A percentile compares a stretch with the other conserved stretches of the same genome.
Evolutionary conservation across 2,329 filamentous ascomycete species (phyloP).

Genomic region (Stagonosporopsis chrysanthemi): DNA sequence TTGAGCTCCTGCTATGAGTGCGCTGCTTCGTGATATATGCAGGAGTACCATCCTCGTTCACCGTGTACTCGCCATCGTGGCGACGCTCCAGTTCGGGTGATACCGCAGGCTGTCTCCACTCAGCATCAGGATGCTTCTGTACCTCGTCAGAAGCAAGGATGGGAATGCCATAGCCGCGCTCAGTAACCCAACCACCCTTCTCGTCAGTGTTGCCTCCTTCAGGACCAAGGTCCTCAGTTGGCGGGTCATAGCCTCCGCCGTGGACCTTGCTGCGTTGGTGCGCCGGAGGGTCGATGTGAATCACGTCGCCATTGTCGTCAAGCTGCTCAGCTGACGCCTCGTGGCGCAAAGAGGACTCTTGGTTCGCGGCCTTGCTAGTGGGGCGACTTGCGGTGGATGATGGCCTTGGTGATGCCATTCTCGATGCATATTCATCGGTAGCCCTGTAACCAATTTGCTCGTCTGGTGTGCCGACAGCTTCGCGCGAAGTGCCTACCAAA

Average conservation of each 20-base stretch:
- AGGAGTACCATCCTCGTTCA: slow-evolving; percentile 49
- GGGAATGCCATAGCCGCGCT: slow-evolving; percentile 72
- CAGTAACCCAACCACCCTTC: slow-evolving; percentile 62
- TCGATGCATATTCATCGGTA: slow-evolving; percentile 81
- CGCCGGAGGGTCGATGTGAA: slow-evolving; percentile 77
- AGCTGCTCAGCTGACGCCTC: slow-evolving; percentile 55
- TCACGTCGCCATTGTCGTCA: slow-evolving; percentile 65
- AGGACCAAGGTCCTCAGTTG: slow-evolving; percentile 60
- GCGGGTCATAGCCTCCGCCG: slow-evolving; percentile 60
- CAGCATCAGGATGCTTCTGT: slow-evolving; percentile 72
- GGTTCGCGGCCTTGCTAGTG: slow-evolving; percentile 56
- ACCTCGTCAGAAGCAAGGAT: slow-evolving; percentile 92
- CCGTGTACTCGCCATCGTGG: slow-evolving; percentile 62
- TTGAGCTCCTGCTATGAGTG: slow-evolving; percentile 58
- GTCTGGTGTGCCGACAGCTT: slow-evolving; percentile 76
- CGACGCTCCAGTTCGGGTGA: slow-evolving; percentile 70
- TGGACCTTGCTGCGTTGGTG: slow-evolving; percentile 54
- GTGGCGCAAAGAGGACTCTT: slow-evolving; percentile 62
- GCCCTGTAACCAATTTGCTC: slow-evolving; percentile 92
- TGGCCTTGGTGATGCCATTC: slow-evolving; percentile 73
- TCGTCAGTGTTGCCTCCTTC: slow-evolving; percentile 55
- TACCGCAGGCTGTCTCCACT: slow-evolving; percentile 79
- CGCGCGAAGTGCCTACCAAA: slow-evolving; percentile 66
- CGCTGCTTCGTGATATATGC: slow-evolving; percentile 60
- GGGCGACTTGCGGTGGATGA: slow-evolving; percentile 55